Percentiles rank a stretch among this genome's conserved stretches.
These are phyloP conservation scores for Paracamarosporium sp. DNA, from an alignment of 2,329 filamentous ascomycete genomes.

Conservation along the genomic window DNA sequence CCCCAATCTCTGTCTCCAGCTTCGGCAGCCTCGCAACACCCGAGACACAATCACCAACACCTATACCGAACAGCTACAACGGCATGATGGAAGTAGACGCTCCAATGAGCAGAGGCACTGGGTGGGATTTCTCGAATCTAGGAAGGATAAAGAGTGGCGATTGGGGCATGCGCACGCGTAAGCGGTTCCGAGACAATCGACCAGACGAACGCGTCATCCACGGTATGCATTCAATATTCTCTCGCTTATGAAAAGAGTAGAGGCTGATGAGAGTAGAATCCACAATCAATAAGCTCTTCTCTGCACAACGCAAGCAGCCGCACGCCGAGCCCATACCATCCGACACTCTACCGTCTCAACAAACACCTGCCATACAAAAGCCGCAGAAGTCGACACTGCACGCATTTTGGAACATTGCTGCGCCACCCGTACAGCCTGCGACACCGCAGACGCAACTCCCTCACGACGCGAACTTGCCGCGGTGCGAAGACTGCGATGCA, in stretches of 20 bases:
- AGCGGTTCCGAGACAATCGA: conserved; percentile 64
- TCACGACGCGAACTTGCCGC: conserved; percentile 20
- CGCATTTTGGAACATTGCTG: conserved; percentile 54
- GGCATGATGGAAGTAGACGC: conserved; percentile 35
- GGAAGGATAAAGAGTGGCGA: conserved; percentile 43
- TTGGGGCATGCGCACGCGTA: conserved; percentile 64
- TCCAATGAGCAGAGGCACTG: conserved; percentile 13
- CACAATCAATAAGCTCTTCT: conserved; percentile 54
- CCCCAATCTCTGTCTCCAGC: conserved; percentile 53
- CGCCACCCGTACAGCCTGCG: conserved; percentile 34
- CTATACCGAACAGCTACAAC: conserved; percentile 24
- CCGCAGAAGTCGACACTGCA: conserved; percentile 55
- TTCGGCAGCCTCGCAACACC: conserved; percentile 39
- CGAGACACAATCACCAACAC: conserved; percentile 36
- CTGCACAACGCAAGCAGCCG: conserved; percentile 48
- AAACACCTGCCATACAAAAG: conserved; percentile 14
- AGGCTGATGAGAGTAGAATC: conserved; percentile 42
- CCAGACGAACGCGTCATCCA: conserved; percentile 64
- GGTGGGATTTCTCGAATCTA: conserved; percentile 34
- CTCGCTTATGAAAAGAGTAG: too few relatives aligned
- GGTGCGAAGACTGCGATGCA: conserved; percentile 55
- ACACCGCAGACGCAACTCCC: conserved; percentile 17
- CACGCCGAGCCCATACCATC: conserved; percentile 36
- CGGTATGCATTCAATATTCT: conserved; percentile 47
- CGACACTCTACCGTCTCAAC: conserved; percentile 22